Evolutionary conservation across 2,329 filamentous ascomycete species (phyloP).

Genomic region (Dactylonectria macrodidyma): DNA sequence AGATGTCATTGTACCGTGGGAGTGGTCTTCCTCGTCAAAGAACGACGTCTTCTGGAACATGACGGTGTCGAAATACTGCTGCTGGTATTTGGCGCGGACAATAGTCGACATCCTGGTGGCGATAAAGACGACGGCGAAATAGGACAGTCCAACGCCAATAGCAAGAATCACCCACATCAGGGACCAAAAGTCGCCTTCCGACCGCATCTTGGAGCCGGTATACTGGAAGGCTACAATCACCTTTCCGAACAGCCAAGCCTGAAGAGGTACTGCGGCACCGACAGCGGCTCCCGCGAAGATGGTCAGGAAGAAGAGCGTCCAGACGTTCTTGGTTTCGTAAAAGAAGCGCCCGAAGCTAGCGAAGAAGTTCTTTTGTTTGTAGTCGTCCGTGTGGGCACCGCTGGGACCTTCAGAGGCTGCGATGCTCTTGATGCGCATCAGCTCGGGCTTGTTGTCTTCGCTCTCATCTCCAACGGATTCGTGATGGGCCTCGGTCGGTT

Average conservation of each 20-base stretch:
- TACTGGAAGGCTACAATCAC: conserved; percentile 67
- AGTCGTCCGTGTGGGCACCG: conserved; percentile 41
- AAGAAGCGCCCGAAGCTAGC: conserved; percentile 70
- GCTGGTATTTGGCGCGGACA: conserved; percentile 68
- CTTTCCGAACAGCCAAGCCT: conserved; percentile 70
- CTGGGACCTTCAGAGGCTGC: conserved; percentile 54
- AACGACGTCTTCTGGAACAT: conserved; percentile 72
- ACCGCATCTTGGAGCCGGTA: conserved; percentile 50
- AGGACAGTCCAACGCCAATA: conserved; percentile 65
- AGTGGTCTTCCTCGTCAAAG: conserved; percentile 73
- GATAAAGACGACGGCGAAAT: conserved; percentile 59
- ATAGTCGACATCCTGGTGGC: conserved; percentile 63
- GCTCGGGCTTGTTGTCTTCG: conserved; percentile 58
- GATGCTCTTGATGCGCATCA: conserved; percentile 63
- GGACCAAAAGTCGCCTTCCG: conserved; percentile 72
- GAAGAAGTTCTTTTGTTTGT: conserved; percentile 60
- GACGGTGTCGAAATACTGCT: conserved; percentile 74
- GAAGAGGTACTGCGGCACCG: conserved; percentile 63
- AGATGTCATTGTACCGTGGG: conserved; percentile 72
- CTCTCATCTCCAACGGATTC: conserved; percentile 57
- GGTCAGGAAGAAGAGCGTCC: conserved; percentile 66
- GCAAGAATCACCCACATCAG: conserved; percentile 77
- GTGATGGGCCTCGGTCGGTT: conserved; percentile 55
- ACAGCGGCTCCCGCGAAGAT: conserved; percentile 62
- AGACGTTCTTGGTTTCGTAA: conserved; percentile 67